Evolutionary conservation across 2,329 filamentous ascomycete species (phyloP), one percentile per base, ranked within the genome.

Genomic region (Remersonia thermophila): DNA sequence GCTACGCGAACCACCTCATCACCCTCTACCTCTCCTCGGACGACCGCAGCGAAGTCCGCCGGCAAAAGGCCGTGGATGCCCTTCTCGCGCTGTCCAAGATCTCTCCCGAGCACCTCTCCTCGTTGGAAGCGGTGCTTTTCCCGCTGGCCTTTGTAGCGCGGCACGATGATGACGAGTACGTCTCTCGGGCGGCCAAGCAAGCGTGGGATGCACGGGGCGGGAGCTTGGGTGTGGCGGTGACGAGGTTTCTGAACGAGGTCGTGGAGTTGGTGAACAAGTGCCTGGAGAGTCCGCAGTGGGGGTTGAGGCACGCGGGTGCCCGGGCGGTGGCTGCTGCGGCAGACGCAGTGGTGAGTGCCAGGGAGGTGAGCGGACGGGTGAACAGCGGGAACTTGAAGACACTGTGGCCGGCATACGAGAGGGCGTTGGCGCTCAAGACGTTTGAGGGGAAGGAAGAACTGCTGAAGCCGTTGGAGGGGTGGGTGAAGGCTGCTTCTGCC

Each of bases 181-280:
- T 89, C 3, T 71, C 73, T 38, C 80, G 84, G 45, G 72, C 77
- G n/a, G 93, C 93, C 52, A 67, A 75, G 27, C 81, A 86, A 38
- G 84, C 86, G 0, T 98, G 91, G 91, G 72, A 74, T 33, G 83
- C 94, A 48, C 87, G 93, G 51, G 87, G 93, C 1, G 89, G 87
- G 33, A 87, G 85, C 30, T 77, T 32, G 7, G n/a, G 72, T 23
- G 76, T 87, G 20, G 80, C 83, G 0, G 83, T 94, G 4, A 71
- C 81, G 32, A 71, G 94, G 1, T 94, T 94, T 53, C 69, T 94
- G 6, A 69, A 69, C 27, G 91, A 98, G 58, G 93, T 96, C 47
- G 67, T 82, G 3, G 60, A 58, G 0, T 66, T 96, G 2, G 73
- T 78, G 1, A 66, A 73, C 26, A 64, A 68, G 26, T 72, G 84